Evolutionary conservation across 2,329 filamentous ascomycete genomes (phyloP).

Genomic region (Exophiala dermatitidis): DNA sequence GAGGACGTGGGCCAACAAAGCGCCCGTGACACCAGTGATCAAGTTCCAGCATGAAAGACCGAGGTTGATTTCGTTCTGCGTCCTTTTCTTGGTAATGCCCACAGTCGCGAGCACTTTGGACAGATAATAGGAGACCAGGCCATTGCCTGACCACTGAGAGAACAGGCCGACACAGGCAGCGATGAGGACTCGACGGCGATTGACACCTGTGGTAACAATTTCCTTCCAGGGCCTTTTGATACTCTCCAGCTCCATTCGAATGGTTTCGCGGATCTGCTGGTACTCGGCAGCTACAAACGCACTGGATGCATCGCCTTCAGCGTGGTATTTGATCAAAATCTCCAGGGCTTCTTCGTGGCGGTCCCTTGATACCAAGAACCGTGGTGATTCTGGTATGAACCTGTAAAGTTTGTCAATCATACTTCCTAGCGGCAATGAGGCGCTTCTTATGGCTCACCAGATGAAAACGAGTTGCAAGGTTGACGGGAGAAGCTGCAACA

Average conservation of each 20-base stretch:
- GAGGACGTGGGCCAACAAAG: slow-evolving; percentile 37
- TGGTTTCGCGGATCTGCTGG: slow-evolving; percentile 18
- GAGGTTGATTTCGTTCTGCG: slow-evolving; percentile 46
- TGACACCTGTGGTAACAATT: slow-evolving; percentile 6
- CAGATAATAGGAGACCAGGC: slow-evolving; percentile 34
- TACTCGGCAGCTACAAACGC: slow-evolving; percentile 7
- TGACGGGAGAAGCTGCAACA: slow-evolving; percentile 38
- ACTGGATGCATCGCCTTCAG: slow-evolving; percentile 15
- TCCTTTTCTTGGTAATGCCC: slow-evolving; percentile 39
- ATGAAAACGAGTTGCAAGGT: no score
- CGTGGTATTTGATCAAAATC: slow-evolving; percentile 8
- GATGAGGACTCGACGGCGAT: slow-evolving; percentile 12
- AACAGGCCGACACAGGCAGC: slow-evolving; percentile 12
- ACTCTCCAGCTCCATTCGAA: slow-evolving; percentile 12
- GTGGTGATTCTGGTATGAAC: slow-evolving; percentile 44
- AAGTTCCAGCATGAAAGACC: slow-evolving; percentile 48
- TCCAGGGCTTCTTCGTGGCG: slow-evolving; percentile 20
- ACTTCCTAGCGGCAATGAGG: no score
- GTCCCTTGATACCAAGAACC: slow-evolving; percentile 27
- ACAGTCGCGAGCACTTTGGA: slow-evolving; percentile 41
- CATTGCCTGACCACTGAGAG: slow-evolving; percentile 19
- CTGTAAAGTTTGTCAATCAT: no score
- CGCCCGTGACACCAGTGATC: slow-evolving; percentile 38
- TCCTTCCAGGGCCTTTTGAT: slow-evolving; percentile 7
- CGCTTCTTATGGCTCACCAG: no score